phyloP scores from a whole-genome alignment of 148 eudicot genomes.

The Spergularia marina region DNA sequence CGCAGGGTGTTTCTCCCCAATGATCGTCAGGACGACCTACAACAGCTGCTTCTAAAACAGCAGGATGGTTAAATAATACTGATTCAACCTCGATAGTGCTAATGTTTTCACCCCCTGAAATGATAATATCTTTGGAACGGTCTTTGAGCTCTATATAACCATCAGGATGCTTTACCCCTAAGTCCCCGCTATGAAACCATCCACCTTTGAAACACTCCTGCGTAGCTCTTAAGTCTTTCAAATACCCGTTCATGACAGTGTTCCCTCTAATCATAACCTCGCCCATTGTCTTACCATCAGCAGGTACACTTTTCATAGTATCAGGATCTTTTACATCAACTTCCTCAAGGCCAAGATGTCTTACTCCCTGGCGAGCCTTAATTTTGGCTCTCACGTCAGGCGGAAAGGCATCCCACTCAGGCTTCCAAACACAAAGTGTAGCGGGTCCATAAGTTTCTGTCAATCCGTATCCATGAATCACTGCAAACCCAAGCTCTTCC shows the following conservation, averaged over 20 bases:
- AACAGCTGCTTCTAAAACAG: constrained; percentile 47
- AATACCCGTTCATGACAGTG: constrained; percentile 42
- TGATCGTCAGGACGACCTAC: constrained; percentile 49
- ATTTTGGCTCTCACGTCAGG: constrained; percentile 26
- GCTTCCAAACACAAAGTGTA: constrained; percentile 37
- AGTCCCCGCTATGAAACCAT: constrained; percentile 46
- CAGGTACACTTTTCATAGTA: constrained; percentile 33
- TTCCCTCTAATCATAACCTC: constrained; percentile 44
- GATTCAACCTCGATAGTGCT: constrained; percentile 54
- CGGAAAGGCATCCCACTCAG: constrained; percentile 36
- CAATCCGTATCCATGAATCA: constrained; percentile 41
- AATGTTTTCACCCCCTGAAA: constrained; percentile 52
- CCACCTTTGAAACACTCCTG: constrained; percentile 36
- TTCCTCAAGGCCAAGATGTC: constrained; percentile 25
- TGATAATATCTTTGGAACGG: constrained; percentile 42
- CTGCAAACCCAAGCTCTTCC: constrained; percentile 33
- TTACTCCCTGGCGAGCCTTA: constrained; percentile 43
- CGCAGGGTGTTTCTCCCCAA: constrained; percentile 64
- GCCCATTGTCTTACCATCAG: constrained; percentile 41
- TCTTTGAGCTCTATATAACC: constrained; percentile 50
- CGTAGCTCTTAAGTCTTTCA: constrained; percentile 32
- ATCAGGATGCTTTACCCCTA: constrained; percentile 43
- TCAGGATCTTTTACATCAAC: constrained; percentile 34
- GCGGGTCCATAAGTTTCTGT: constrained; percentile 39
- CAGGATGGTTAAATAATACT: constrained; percentile 41